These are phyloP conservation scores for Hibiscus trionum DNA, from an alignment of 345 rosid genomes.

Conservation along the genomic window DNA sequence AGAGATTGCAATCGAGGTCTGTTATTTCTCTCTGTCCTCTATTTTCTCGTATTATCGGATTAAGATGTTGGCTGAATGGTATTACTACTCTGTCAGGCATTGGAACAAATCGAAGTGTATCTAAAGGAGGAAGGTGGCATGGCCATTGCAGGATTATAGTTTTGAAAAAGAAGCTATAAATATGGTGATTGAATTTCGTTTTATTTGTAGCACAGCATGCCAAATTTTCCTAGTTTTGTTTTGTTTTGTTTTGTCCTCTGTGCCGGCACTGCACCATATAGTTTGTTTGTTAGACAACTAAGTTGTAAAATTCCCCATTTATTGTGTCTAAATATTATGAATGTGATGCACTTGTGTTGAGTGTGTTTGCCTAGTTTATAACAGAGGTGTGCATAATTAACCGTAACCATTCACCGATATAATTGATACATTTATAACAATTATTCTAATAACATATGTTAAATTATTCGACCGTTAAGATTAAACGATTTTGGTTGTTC, in stretches of 20 bases:
- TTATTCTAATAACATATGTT: no score
- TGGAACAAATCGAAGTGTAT: constrained; percentile 44
- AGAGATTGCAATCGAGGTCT: constrained; percentile 76
- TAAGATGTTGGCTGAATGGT: constrained; percentile 6
- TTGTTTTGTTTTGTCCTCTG: neutral
- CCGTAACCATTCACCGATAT: no score
- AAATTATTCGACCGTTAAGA: no score
- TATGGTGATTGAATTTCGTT: neutral
- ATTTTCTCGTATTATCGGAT: neutral
- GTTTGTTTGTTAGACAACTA: neutral
- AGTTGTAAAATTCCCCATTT: neutral
- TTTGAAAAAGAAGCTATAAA: neutral
- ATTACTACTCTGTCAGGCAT: constrained; percentile 26
- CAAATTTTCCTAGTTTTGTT: constrained; percentile 5
- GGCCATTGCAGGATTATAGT: constrained; percentile 16
- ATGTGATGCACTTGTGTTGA: neutral
- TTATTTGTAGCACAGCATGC: neutral
- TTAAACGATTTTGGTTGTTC: no score
- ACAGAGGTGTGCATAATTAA: no score
- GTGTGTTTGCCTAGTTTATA: no score
- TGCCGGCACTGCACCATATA: neutral
- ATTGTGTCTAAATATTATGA: neutral
- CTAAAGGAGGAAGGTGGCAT: constrained; percentile 28
- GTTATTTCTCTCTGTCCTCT: constrained; percentile 10
- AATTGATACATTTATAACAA: no score